Base-by-base conservation (phyloP, 2,329 filamentous ascomycete genomes). In the Botryotinia convoluta region DNA sequence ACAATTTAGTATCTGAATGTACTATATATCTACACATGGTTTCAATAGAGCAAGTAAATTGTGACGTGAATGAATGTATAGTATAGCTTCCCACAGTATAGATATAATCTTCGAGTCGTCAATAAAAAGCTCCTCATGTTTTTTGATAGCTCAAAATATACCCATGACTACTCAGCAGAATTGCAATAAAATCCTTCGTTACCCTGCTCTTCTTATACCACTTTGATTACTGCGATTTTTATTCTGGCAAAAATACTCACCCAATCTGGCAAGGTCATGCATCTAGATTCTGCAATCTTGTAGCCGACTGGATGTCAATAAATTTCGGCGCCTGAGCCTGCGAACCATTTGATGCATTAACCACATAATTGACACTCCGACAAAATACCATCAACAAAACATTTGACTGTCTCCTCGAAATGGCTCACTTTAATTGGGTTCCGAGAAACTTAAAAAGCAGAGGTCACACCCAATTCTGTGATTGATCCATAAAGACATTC, bases 361-460 rank as follows among this genome's bases (percentile, higher is more conserved):
- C n/a, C n/a, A n/a, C n/a, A n/a, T n/a, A n/a, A n/a, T n/a, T n/a
- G n/a, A n/a, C n/a, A n/a, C n/a, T n/a, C n/a, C n/a, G 26, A 51
- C 48, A n/a, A n/a, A 14, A 12, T 14, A 2, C 6, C 1, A 6
- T 0, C 0, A 6, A 51, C 10, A 14, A 14, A 51, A 0, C 10
- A n/a, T 1, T 51, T 12, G 3, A 51, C 14, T 5, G 14, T 51
- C 26, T 51, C 2, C 48, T n/a, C 8, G 14, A 44, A 44, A 35
- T 6, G 6, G 35, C 6, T 35, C 6, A 35, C 4, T 35, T 35
- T 35, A 6, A 35, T 35, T n/a, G n/a, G n/a, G n/a, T n/a, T n/a
- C n/a, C n/a, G n/a, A n/a, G n/a, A n/a, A n/a, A n/a, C n/a, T n/a
- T n/a, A n/a, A n/a, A n/a, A n/a, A n/a, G n/a, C n/a, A n/a, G n/a